Evolutionary conservation across 495 filamentous ascomycete species (phyloP), one percentile per base, ranked within the genome.

Genomic region (Symbiotaphrina buchneri): DNA sequence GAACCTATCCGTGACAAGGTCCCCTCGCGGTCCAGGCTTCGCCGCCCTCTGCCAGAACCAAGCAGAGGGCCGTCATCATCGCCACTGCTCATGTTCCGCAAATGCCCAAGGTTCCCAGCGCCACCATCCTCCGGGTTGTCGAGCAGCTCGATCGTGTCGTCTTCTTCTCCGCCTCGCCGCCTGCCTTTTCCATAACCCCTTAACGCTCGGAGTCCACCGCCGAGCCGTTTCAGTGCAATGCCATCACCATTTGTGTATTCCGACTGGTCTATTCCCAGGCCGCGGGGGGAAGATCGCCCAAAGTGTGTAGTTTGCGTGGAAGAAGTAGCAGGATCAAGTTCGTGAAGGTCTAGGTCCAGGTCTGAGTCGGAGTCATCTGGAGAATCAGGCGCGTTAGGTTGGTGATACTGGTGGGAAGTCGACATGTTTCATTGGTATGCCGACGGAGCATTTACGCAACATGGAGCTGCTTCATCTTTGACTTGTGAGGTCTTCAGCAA

Each of bases 21-120:
- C 6, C 32, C 18, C 7, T 17, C 32, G 4, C 25, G 21, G 11
- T 17, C 14, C 13, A n/a, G n/a, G n/a, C 32, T 37, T 47, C 30
- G 47, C 50, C 27, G 51, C 34, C 27, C 43, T 47, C 32, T 30
- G 10, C 2, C 16, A 16, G 8, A 33, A 18, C 54, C 45, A 18
- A 83, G 55, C 11, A 82, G 59, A 5, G 75, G 72, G 6, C 63
- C 67, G 54, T 79, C 64, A 39, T 79, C 75, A 13, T 65, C 65
- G 19, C 52, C 41, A 27, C 49, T 54, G 35, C 53, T 54, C 10
- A 54, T 47, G n/a, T n/a, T n/a, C n/a, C n/a, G n/a, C n/a, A n/a
- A 32, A 55, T 61, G 18, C 14, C 58, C 45, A 27, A 71, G 61
- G 45, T 73, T 47, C 41, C 62, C 49, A 47, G 55, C 40, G 43